Evolutionary conservation across 78 protist species (phyloP).

Genomic region (Blattamonas nauphoetae): DNA sequence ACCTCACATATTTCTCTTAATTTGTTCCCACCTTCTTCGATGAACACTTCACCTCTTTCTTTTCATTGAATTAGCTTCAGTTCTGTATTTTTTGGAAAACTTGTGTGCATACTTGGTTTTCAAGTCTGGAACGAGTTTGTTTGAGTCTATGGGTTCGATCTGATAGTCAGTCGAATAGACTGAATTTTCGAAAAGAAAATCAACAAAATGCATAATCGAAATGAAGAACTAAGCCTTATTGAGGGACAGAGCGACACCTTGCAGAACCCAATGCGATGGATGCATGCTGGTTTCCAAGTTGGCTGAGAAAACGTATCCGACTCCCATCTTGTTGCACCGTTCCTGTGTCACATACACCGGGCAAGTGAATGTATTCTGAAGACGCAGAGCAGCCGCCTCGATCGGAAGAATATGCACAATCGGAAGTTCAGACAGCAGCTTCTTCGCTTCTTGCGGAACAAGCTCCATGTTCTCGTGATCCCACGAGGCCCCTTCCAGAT

Average conservation of each 20-base stretch:
- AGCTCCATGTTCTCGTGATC: conserved; percentile 34
- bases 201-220: too few species aligned
- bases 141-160: too few species aligned
- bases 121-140: too few species aligned
- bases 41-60: too few species aligned
- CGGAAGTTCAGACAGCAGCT: conserved; percentile 59
- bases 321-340: conserved; percentile 74
- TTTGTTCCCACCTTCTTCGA: too few species aligned
- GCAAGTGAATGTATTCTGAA: conserved; percentile 46
- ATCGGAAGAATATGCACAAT: conserved; percentile 69
- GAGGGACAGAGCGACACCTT: conserved; percentile 26
- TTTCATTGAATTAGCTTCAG: too few species aligned
- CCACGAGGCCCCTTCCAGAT: conserved; percentile 77
- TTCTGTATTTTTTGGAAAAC: too few species aligned
- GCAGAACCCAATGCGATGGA: conserved; percentile 32
- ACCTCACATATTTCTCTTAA: too few species aligned
- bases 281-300: conserved; percentile 35
- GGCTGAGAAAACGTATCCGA: conserved; percentile 77
- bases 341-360: conserved; percentile 78
- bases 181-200: too few species aligned
- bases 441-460: conserved; percentile 37
- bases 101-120: too few species aligned
- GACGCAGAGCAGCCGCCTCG: conserved; percentile 50
- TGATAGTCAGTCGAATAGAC: too few species aligned
- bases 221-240: conserved; percentile 8